Evolutionary conservation across 2,329 filamentous ascomycete species (phyloP).

Genomic region (Botrytis squamosa): DNA sequence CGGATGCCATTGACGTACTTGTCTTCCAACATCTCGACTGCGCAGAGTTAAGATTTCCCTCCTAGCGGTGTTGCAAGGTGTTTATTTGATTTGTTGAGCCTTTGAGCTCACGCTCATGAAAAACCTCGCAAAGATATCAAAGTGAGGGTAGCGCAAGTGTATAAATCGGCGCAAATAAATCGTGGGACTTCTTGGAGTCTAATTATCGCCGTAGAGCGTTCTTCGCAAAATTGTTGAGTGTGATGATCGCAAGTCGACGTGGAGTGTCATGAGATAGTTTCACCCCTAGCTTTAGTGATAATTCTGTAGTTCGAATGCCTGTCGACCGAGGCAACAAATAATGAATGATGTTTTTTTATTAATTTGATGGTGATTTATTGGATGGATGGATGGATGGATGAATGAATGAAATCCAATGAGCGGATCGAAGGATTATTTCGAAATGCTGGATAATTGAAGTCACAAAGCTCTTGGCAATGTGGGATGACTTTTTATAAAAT

Average conservation of each 20-base stretch:
- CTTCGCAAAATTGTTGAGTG: slow-evolving; percentile 22
- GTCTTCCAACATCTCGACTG: slow-evolving; percentile 45
- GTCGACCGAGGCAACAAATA: slow-evolving; percentile 17
- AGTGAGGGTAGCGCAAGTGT: slow-evolving; percentile 9
- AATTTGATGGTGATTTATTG: not conserved
- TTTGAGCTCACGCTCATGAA: slow-evolving; percentile 28
- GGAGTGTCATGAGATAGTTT: slow-evolving; percentile 30
- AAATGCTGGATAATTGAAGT: slow-evolving; percentile 14
- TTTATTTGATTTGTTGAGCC: slow-evolving; percentile 22
- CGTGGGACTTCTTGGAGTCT: not conserved
- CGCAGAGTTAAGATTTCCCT: slow-evolving; percentile 27
- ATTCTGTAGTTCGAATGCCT: slow-evolving; percentile 16
- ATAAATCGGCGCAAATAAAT: slow-evolving; percentile 21
- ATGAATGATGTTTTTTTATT: not conserved
- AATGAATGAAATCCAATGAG: not conserved
- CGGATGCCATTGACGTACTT: slow-evolving; percentile 41
- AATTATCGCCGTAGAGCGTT: not conserved
- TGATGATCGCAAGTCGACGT: slow-evolving; percentile 28
- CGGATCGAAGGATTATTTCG: not conserved
- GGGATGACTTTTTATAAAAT: slow-evolving; percentile 9
- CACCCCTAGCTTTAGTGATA: slow-evolving; percentile 25
- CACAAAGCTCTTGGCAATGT: slow-evolving; percentile 12
- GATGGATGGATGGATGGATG: not conserved
- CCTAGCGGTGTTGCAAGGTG: slow-evolving; percentile 31
- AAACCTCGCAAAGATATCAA: slow-evolving; percentile 1